phyloP scores from a whole-genome alignment of 192 early-diverging fungal species.

The Backusella tarrabulga region DNA sequence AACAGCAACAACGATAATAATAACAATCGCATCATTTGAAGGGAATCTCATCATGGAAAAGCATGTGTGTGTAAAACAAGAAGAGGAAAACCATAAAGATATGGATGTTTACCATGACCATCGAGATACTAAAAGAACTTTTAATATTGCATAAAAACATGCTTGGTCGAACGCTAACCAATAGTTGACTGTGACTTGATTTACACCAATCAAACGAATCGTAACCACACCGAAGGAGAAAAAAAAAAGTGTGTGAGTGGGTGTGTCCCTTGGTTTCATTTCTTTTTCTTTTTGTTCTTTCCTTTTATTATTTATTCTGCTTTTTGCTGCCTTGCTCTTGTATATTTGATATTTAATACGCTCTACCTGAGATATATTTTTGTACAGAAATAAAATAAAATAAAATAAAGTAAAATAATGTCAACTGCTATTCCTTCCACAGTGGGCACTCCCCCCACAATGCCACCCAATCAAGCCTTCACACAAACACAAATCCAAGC shows the following conservation, averaged over 20 bases:
- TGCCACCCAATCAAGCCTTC: not conserved
- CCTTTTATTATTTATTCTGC: not conserved
- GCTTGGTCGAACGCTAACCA: not conserved
- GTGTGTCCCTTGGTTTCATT: not conserved
- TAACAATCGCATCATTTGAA: too few relatives aligned
- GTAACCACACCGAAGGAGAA: not conserved
- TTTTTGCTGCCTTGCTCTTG: not conserved
- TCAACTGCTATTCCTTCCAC: constrained; percentile 3
- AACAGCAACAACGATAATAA: not conserved
- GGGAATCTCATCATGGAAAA: too few relatives aligned
- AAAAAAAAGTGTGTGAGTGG: not conserved
- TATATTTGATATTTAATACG: not conserved
- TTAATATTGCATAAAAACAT: too few relatives aligned
- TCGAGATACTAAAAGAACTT: too few relatives aligned
- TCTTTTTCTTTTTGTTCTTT: not conserved
- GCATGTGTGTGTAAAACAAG: too few relatives aligned
- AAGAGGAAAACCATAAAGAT: too few relatives aligned
- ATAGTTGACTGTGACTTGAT: not conserved
- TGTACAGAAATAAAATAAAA: not conserved
- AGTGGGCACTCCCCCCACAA: not conserved
- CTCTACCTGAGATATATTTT: not conserved
- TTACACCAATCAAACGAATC: not conserved
- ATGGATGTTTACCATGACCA: too few relatives aligned
- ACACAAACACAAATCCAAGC: not conserved
- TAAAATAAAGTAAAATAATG: not conserved